These are phyloP conservation scores for Dichomitus squalens DNA, from an alignment of 1,284 basidiomycete species.

Conservation along the genomic window DNA sequence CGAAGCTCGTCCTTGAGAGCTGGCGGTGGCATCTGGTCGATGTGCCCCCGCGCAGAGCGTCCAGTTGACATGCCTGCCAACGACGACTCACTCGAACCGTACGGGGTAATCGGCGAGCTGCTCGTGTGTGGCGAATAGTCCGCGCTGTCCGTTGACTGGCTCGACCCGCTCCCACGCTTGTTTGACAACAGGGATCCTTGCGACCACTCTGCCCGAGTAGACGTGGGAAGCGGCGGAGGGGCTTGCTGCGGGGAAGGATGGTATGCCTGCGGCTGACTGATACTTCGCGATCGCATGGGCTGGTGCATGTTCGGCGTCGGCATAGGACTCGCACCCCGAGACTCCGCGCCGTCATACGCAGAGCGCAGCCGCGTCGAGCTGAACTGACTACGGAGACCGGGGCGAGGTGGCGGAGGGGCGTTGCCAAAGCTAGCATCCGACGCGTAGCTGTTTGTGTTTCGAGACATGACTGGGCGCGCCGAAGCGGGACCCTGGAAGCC, in stretches of 20 bases:
- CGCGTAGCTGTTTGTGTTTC: conserved; percentile 48
- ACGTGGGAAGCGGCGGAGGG: conserved; percentile 60
- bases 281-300: conserved; percentile 65
- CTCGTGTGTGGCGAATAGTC: conserved; percentile 81
- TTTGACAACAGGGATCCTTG: conserved; percentile 55
- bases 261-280: conserved; percentile 75
- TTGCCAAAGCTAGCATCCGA: conserved; percentile 54
- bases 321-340: conserved; percentile 27
- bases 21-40: conserved; percentile 52
- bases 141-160: conserved; percentile 78
- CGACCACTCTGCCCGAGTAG: conserved; percentile 53
- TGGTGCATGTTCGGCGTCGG: conserved; percentile 27
- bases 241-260: conserved; percentile 49
- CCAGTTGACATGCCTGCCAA: conserved; percentile 51
- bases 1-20: conserved; percentile 45
- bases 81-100: conserved; percentile 82
- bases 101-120: conserved; percentile 81
- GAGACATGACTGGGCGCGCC: conserved; percentile 48
- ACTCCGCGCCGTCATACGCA: conserved; percentile 47
- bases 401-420: conserved; percentile 44
- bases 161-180: conserved; percentile 79
- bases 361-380: conserved; percentile 65
- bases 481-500: conserved; percentile 19
- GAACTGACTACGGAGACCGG: conserved; percentile 67
- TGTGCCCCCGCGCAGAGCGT: conserved; percentile 55